Evolutionary conservation across 2,329 filamentous ascomycete species (phyloP).

Genomic region (Penicillium sp.): DNA sequence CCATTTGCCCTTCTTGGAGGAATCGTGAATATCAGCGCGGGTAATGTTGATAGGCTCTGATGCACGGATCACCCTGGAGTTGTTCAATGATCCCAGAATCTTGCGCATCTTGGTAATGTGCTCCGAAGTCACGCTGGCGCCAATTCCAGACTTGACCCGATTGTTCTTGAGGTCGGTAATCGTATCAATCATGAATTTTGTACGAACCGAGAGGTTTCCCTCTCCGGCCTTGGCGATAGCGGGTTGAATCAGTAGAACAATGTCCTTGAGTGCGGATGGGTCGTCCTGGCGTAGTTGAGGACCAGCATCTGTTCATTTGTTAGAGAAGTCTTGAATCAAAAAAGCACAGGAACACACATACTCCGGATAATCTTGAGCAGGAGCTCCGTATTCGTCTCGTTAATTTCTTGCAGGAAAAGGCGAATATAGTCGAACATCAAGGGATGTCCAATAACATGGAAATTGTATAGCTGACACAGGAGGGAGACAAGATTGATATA

Average conservation of each 20-base stretch:
- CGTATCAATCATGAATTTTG: constrained; percentile 96
- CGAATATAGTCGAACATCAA: constrained; percentile 91
- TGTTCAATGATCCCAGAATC: constrained; percentile 75
- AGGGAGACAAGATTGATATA: constrained; percentile 79
- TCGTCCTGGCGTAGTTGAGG: constrained; percentile 86
- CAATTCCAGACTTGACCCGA: constrained; percentile 74
- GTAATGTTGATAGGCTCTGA: constrained; percentile 81
- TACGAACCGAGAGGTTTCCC: constrained; percentile 76
- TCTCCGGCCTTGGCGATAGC: constrained; percentile 70
- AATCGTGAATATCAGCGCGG: constrained; percentile 78
- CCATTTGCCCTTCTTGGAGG: constrained; percentile 91
- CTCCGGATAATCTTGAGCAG: constrained; percentile 80
- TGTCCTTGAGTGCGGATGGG: constrained; percentile 83
- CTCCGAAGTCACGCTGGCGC: constrained; percentile 74
- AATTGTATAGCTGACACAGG: constrained; percentile 85
- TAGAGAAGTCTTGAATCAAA: constrained; percentile 16
- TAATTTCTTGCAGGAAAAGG: constrained; percentile 72
- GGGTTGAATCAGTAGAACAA: constrained; percentile 77
- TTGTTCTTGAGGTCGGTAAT: constrained; percentile 96
- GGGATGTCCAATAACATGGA: constrained; percentile 80
- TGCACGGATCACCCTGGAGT: constrained; percentile 65
- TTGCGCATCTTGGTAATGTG: constrained; percentile 90
- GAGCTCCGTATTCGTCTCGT: constrained; percentile 85
- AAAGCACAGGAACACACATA: constrained; percentile 30
- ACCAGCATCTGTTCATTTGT: constrained; percentile 61